A percentile compares a stretch with the other conserved stretches of the same genome.
These are phyloP conservation scores for Trichoderma erinaceum DNA, from an alignment of 495 filamentous ascomycete genomes.

Conservation along the genomic window DNA sequence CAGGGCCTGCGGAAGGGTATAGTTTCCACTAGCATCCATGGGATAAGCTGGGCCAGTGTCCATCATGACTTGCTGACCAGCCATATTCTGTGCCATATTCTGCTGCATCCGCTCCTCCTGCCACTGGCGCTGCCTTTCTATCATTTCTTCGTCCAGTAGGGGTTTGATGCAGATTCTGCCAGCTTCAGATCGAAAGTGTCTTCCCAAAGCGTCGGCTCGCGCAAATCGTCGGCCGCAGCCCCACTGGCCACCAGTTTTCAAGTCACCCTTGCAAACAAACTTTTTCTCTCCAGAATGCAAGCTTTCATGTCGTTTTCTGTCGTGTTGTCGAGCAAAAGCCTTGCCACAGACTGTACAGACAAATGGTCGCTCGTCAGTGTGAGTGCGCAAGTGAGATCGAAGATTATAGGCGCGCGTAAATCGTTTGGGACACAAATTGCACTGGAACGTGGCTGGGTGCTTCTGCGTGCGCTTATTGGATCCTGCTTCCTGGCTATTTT, in stretches of 20 bases:
- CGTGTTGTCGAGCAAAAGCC: conserved; percentile 90
- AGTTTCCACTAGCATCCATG: conserved; percentile 51
- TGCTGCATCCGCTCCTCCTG: conserved; percentile 60
- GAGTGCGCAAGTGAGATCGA: conserved; percentile 84
- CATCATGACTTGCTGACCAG: conserved; percentile 44
- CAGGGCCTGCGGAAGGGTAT: conserved; percentile 77
- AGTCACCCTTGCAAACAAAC: conserved; percentile 88
- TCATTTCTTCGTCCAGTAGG: conserved; percentile 80
- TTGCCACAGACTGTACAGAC: conserved; percentile 96
- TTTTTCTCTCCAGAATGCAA: conserved; percentile 93
- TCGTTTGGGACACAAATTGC: conserved; percentile 75
- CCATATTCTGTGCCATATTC: conserved; percentile 40
- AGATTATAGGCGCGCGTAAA: conserved; percentile 88
- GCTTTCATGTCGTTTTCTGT: conserved; percentile 86
- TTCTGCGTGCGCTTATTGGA: conserved; percentile 77
- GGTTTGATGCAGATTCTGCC: conserved; percentile 95
- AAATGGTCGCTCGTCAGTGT: conserved; percentile 88
- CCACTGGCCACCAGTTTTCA: conserved; percentile 78
- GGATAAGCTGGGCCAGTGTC: conserved; percentile 37
- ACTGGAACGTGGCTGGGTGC: conserved; percentile 90
- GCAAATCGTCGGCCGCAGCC: conserved; percentile 92
- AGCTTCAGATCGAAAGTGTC: conserved; percentile 96
- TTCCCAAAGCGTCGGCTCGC: conserved; percentile 87
- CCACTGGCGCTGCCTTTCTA: conserved; percentile 63
- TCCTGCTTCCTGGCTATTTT: conserved; percentile 53